Conservation (phyloP, 257 asterid species). For the Forsythia viridissima region DNA sequence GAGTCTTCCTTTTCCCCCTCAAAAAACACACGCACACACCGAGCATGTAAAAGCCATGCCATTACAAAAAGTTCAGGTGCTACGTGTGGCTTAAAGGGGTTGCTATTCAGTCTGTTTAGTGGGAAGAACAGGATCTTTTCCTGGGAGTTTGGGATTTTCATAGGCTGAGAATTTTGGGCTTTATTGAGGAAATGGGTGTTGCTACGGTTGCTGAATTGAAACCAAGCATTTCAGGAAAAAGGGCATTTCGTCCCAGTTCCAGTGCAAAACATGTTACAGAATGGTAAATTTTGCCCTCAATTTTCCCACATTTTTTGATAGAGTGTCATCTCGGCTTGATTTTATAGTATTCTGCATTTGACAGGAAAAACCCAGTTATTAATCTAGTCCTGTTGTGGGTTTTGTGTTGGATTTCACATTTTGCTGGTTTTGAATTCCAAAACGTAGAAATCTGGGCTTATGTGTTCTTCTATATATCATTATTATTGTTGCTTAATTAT, state of each 20-base stretch:
- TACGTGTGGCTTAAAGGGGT: conserved; percentile 9
- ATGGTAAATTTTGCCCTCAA: conserved; percentile 46
- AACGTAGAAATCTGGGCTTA: conserved; percentile 9
- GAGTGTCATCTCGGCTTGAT: conserved; percentile 11
- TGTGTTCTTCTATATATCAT: background rate
- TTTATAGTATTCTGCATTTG: background rate
- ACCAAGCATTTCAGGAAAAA: conserved; percentile 81
- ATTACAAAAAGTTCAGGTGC: conserved; percentile 10
- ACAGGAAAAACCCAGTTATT: background rate
- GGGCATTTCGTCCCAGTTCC: conserved; percentile 75
- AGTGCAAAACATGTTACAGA: conserved; percentile 77
- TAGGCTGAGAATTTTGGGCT: conserved; percentile 24
- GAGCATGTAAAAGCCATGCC: conserved; percentile 30
- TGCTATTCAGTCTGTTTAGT: background rate
- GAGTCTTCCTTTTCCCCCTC: conserved; percentile 4
- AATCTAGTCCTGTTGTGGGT: background rate
- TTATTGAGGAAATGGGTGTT: conserved; percentile 62
- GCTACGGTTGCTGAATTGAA: conserved; percentile 75
- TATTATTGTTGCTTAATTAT: conserved; percentile 16
- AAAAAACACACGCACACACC: conserved; percentile 29
- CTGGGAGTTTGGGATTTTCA: background rate
- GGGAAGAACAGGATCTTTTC: background rate
- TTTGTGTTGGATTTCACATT: background rate
- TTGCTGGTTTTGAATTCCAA: conserved; percentile 12
- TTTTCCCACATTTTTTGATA: background rate